Base-by-base conservation (phyloP, 129 eudicot species). In the Escallonia rubra region DNA sequence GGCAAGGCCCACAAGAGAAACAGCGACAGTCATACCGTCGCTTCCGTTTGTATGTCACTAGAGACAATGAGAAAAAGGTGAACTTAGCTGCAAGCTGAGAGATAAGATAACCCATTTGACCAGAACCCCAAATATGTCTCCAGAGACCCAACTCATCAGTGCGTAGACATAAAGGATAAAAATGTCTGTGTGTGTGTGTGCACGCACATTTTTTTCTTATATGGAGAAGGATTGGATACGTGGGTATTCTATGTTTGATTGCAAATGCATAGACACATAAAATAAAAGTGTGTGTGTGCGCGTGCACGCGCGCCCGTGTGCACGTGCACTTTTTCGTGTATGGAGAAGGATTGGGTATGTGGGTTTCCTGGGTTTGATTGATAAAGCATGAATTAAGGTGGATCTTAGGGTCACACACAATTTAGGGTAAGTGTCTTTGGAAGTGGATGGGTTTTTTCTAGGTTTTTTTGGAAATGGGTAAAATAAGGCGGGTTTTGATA, bases 71-170 rank as follows among this genome's bases (percentile, higher is more conserved):
- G 39, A 85, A 85, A 66, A 85, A 85, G 3, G 91, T 87, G 59
- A 85, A 85, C 62, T 85, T 85, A 2, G 91, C 82, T 9, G 87
- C 91, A 61, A 85, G 77, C 48, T 70, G 81, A 43, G 91, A 85
- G 0, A 85, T 40, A 54, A 79, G 14, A 75, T 87, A 85, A 45
- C 87, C 91, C 91, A 85, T 85, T 72, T 48, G 1, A 10, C 57
- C 69, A 57, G 65, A 51, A 34, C 39, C 59, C 40, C 69, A 7
- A 3, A 8, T 38, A 41, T 57, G 48, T 63, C 55, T 4, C 41
- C 8, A 12, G 4, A 66, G 58, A 61, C 69, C 78, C 80, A 65
- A 70, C 67, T 82, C 87, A 82, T 74, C 63, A 61, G 70, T 78
- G 34, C 34, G 1, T 23, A 23, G 34, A 23, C 34, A 23, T 1